Conservation (phyloP, 306 rosid species). For the Ormosia emarginata region DNA sequence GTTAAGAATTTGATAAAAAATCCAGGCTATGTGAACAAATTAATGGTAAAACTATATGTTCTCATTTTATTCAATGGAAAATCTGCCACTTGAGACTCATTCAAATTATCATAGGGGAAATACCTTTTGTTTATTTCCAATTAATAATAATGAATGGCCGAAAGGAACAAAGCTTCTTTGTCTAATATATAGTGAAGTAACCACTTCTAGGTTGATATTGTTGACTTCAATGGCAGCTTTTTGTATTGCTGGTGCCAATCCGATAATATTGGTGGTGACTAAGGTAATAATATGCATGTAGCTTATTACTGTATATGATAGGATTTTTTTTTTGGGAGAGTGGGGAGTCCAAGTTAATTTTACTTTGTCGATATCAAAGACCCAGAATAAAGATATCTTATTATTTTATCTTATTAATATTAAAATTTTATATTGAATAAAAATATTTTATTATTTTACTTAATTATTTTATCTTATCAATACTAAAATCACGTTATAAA, state of each 20-base stretch:
- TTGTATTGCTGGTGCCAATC: conserved; percentile 95
- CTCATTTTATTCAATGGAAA: background rate
- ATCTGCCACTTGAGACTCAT: background rate
- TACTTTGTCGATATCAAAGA: too few species aligned
- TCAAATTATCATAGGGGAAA: background rate
- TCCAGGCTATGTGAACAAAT: background rate
- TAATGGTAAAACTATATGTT: background rate
- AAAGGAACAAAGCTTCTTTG: background rate
- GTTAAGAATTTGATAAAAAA: background rate
- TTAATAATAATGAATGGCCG: background rate
- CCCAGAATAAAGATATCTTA: too few species aligned
- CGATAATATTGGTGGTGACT: conserved; percentile 84
- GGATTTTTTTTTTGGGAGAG: background rate
- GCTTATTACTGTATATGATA: background rate
- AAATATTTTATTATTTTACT: too few species aligned
- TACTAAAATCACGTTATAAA: too few species aligned
- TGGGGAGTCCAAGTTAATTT: too few species aligned
- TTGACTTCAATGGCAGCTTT: conserved; percentile 97
- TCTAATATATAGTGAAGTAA: conserved; percentile 35
- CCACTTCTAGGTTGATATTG: conserved; percentile 77
- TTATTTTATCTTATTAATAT: too few species aligned
- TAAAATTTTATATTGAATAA: too few species aligned
- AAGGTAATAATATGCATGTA: conserved; percentile 49
- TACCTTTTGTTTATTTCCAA: background rate
- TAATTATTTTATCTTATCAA: too few species aligned